Conservation (phyloP, 1,284 basidiomycete genomes). For the Ustilago nuda region DNA sequence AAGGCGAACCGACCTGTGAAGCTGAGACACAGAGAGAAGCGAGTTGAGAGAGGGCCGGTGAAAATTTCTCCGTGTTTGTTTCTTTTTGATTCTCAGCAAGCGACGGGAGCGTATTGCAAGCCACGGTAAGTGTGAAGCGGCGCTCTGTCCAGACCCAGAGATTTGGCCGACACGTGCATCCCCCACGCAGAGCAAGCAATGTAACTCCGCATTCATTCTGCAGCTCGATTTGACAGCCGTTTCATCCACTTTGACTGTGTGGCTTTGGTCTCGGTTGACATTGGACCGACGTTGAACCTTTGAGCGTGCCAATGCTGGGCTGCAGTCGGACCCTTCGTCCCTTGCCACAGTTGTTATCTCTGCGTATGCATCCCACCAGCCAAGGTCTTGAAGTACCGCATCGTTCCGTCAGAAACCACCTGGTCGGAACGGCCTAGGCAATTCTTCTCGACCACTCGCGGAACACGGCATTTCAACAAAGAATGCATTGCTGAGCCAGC, state of each 20-base stretch:
- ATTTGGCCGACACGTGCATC: neutral
- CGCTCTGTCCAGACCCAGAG: neutral
- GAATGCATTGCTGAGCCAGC: neutral
- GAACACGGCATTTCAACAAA: neutral
- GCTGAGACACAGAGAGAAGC: neutral
- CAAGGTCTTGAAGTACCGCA: neutral
- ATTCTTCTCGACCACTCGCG: neutral
- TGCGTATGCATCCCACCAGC: neutral
- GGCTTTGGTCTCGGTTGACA: neutral
- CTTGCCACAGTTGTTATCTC: neutral
- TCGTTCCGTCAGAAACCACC: neutral
- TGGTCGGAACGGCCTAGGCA: neutral
- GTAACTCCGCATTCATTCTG: neutral
- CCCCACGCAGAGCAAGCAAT: neutral
- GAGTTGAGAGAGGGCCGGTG: neutral
- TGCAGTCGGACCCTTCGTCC: neutral
- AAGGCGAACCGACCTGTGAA: neutral
- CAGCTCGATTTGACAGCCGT: neutral
- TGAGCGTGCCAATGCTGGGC: neutral
- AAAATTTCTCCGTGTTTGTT: neutral
- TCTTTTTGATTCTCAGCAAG: neutral
- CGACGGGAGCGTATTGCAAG: neutral
- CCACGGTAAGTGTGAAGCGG: constrained; percentile 3
- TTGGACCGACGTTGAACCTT: neutral
- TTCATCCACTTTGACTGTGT: neutral